These are phyloP conservation scores for Ambispora gerdemannii DNA, from an alignment of 192 early-diverging fungal genomes.

Conservation along the genomic window DNA sequence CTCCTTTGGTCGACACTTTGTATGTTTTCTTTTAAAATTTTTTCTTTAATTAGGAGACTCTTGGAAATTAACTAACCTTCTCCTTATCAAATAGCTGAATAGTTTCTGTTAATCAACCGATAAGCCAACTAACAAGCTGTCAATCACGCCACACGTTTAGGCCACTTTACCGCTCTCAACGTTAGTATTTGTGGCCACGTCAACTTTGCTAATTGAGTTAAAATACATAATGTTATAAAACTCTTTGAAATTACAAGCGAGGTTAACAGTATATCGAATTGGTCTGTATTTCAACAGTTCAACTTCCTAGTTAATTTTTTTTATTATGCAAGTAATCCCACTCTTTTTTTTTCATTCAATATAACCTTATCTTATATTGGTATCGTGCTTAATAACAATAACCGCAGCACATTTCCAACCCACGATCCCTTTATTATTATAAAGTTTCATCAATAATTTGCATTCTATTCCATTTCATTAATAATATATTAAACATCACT, in stretches of 20 bases:
- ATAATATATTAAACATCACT: too few species aligned
- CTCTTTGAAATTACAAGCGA: not conserved
- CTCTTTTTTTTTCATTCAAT: conserved; percentile 12
- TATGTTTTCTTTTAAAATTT: conserved; percentile 3
- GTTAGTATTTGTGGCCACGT: not conserved
- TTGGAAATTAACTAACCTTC: not conserved
- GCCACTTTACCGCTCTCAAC: not conserved
- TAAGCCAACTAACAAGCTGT: not conserved
- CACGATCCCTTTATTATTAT: conserved; percentile 18
- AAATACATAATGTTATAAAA: conserved; percentile 26
- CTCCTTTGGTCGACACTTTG: conserved; percentile 34
- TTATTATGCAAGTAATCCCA: conserved; percentile 24
- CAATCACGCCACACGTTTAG: not conserved
- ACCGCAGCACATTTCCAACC: not conserved
- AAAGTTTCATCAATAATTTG: not conserved
- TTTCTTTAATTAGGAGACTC: not conserved
- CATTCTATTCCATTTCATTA: not conserved
- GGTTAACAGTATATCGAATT: conserved; percentile 9
- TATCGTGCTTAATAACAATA: conserved; percentile 24
- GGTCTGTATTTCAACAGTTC: conserved; percentile 28
- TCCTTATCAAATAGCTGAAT: not conserved
- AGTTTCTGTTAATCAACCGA: not conserved
- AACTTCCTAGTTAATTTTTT: not conserved
- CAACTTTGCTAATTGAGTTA: not conserved
- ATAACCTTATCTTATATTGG: conserved; percentile 22